Conservation (phyloP, 768 basidiomycete species). For the Suillus brevipes region DNA sequence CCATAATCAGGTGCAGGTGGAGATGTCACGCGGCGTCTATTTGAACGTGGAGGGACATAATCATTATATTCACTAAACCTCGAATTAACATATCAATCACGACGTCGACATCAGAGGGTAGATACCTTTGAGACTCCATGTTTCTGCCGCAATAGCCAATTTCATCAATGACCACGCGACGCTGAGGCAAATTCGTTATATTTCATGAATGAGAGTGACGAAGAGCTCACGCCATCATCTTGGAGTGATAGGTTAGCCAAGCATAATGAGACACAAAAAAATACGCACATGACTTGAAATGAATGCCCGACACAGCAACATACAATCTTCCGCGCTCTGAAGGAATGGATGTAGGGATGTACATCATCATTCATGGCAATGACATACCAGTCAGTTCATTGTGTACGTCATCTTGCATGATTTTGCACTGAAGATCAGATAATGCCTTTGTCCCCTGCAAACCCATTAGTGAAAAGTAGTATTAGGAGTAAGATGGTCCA, state of each 20-base stretch:
- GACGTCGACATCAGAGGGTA: neutral
- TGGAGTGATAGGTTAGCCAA: neutral
- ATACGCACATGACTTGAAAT: constrained; percentile 19
- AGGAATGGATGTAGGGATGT: neutral
- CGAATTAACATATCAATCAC: neutral
- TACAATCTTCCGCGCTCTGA: constrained; percentile 16
- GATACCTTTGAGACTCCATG: neutral
- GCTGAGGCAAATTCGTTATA: neutral
- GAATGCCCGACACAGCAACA: constrained; percentile 15
- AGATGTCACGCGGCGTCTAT: neutral
- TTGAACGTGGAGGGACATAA: neutral
- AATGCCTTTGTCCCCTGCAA: constrained; percentile 17
- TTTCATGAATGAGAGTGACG: neutral
- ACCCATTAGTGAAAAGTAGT: neutral
- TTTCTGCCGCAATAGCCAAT: too few species aligned
- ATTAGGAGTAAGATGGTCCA: neutral
- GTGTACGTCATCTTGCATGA: constrained; percentile 10
- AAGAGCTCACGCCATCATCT: neutral
- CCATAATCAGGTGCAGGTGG: neutral
- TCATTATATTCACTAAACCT: neutral
- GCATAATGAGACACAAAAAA: neutral
- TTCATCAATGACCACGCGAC: neutral
- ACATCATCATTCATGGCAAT: neutral
- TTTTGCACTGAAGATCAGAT: constrained; percentile 11
- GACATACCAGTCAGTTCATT: constrained; percentile 13